Evolutionary conservation across 2,329 filamentous ascomycete genomes (phyloP).

Genomic region (Exophiala alcalophila): DNA sequence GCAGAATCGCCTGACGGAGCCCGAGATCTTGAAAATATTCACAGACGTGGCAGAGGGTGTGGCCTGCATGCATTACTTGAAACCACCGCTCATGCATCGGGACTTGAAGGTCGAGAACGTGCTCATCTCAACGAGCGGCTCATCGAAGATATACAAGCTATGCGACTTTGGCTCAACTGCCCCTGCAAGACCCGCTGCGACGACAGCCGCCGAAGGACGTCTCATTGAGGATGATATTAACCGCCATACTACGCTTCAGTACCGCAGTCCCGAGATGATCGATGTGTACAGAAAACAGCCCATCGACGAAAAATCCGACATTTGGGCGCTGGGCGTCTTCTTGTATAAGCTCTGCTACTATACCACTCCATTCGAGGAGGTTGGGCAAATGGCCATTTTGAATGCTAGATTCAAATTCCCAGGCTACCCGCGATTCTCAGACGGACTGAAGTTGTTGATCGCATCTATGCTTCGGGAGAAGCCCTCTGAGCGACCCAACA

Average conservation of each 20-base stretch:
- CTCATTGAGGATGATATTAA: conserved; percentile 96
- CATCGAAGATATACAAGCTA: conserved; percentile 80
- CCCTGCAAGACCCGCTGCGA: conserved; percentile 76
- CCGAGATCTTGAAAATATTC: conserved; percentile 96
- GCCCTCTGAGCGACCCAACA: conserved; percentile 76
- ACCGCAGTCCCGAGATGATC: conserved; percentile 97
- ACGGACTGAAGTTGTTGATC: conserved; percentile 83
- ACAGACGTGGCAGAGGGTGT: conserved; percentile 93
- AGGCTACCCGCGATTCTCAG: conserved; percentile 82
- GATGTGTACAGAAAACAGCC: conserved; percentile 95
- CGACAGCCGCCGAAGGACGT: conserved; percentile 81
- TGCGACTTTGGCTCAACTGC: conserved; percentile 97
- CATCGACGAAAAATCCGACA: conserved; percentile 98
- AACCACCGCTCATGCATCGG: conserved; percentile 85
- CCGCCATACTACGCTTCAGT: conserved; percentile 94
- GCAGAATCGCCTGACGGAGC: conserved; percentile 93
- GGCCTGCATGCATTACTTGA: conserved; percentile 98
- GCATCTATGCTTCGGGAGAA: conserved; percentile 88
- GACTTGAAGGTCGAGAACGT: conserved; percentile 99
- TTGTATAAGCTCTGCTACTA: conserved; percentile 99
- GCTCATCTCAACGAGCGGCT: conserved; percentile 69
- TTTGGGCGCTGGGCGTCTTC: conserved; percentile 93
- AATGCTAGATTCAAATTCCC: conserved; percentile 95
- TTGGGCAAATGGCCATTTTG: conserved; percentile 93
- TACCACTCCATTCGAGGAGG: conserved; percentile 96